These are phyloP conservation scores for Cladophialophora exuberans DNA, from an alignment of 2,329 filamentous ascomycete genomes.

Conservation along the genomic window DNA sequence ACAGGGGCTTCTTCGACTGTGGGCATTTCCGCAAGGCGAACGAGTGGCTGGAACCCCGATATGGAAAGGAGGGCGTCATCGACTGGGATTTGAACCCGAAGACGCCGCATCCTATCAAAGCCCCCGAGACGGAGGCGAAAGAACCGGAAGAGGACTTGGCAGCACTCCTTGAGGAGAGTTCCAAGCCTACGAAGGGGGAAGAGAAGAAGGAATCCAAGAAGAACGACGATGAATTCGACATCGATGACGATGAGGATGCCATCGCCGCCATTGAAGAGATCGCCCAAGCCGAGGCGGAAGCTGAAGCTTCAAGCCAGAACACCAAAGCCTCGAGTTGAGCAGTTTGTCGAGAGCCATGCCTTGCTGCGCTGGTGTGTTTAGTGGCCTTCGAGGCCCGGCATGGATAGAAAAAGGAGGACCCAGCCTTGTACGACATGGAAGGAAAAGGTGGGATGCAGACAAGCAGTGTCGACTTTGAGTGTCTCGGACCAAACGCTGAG, in stretches of 20 bases:
- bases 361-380: no score
- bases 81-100: conserved; percentile 72
- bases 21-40: conserved; percentile 82
- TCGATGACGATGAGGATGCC: conserved; percentile 47
- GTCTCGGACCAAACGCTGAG: no score
- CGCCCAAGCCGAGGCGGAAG: conserved; percentile 28
- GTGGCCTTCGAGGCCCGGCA: no score
- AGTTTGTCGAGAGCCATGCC: background rate
- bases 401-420: no score
- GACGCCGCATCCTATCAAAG: conserved; percentile 19
- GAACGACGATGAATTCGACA: conserved; percentile 33
- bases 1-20: conserved; percentile 79
- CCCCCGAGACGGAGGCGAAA: conserved; percentile 19
- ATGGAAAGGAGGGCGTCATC: conserved; percentile 78
- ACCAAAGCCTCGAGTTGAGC: background rate
- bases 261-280: conserved; percentile 47
- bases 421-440: no score
- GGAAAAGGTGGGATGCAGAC: no score
- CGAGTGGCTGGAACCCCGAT: conserved; percentile 77
- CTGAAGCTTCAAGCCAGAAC: background rate
- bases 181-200: conserved; percentile 26
- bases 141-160: conserved; percentile 16
- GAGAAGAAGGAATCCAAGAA: conserved; percentile 6
- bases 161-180: conserved; percentile 36
- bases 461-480: no score